Percentiles rank a stretch among this genome's conserved stretches.
Conservation (phyloP, 2,329 filamentous ascomycete genomes). For the Phialophora macrospora region DNA sequence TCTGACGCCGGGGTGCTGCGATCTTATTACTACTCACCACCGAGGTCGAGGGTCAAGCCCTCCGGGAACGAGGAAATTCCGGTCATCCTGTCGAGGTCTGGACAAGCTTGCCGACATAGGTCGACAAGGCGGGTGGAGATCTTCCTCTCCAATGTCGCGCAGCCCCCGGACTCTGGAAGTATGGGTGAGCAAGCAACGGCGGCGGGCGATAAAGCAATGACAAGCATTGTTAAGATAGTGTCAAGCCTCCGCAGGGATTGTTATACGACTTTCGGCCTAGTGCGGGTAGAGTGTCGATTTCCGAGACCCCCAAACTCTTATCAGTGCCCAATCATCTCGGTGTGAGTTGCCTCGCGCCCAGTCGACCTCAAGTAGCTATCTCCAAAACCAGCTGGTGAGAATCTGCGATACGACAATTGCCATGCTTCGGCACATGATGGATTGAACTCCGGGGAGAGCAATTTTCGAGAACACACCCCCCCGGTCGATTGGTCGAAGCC, state of each 20-base stretch:
- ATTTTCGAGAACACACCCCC: neutral
- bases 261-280: constrained; percentile 14
- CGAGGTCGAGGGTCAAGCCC: neutral
- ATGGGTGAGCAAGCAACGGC: constrained; percentile 13
- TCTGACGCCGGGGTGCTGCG: neutral
- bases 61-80: neutral
- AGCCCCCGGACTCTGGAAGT: constrained; percentile 10
- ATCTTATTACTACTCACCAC: neutral
- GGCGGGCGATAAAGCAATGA: constrained; percentile 15
- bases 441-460: neutral
- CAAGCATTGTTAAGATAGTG: constrained; percentile 12
- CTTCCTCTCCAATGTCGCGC: neutral
- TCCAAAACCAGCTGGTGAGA: neutral
- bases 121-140: constrained; percentile 7
- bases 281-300: constrained; percentile 6
- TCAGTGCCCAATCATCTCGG: constrained; percentile 16
- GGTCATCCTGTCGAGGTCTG: constrained; percentile 5
- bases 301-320: constrained; percentile 12
- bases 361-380: constrained; percentile 5
- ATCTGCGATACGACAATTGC: constrained; percentile 6
- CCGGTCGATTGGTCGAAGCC: constrained; percentile 7
- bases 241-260: neutral
- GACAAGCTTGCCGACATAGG: neutral
- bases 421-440: neutral
- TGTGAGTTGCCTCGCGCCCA: neutral